These are phyloP conservation scores for Paradendryphiella salina DNA, from an alignment of 2,329 filamentous ascomycete genomes.

Conservation along the genomic window DNA sequence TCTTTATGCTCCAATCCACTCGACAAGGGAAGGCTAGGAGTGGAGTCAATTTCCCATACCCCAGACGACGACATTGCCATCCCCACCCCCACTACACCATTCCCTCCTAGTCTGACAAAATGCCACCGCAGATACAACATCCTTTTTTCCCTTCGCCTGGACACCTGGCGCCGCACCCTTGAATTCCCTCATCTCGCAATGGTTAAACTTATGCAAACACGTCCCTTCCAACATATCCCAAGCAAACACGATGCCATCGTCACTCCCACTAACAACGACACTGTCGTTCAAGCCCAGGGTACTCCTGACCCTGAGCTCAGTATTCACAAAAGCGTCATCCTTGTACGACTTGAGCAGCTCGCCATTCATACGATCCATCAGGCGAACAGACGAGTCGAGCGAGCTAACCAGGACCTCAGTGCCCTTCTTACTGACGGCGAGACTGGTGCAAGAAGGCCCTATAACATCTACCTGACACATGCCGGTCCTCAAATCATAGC, in stretches of 20 bases:
- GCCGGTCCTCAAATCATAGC: slow-evolving; percentile 82
- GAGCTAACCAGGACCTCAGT: slow-evolving; percentile 73
- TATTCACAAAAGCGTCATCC: slow-evolving; percentile 62
- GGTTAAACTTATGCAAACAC: slow-evolving; percentile 63
- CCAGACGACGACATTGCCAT: slow-evolving; percentile 50
- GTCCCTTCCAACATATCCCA: slow-evolving; percentile 84
- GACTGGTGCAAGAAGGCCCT: slow-evolving; percentile 69
- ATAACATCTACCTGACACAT: slow-evolving; percentile 53
- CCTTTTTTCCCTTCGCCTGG: slow-evolving; percentile 44
- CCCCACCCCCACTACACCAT: slow-evolving; percentile 55
- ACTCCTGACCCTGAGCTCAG: slow-evolving; percentile 72
- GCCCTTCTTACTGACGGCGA: slow-evolving; percentile 71
- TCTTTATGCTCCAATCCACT: too few relatives aligned
- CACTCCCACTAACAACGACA: slow-evolving; percentile 79
- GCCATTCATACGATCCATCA: slow-evolving; percentile 80
- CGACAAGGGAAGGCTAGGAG: too few relatives aligned
- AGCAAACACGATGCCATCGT: slow-evolving; percentile 71
- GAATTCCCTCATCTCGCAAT: slow-evolving; percentile 43
- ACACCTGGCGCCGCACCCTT: slow-evolving; percentile 37
- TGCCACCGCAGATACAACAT: slow-evolving; percentile 54
- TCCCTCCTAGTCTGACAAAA: slow-evolving; percentile 53
- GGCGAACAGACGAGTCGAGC: slow-evolving; percentile 73
- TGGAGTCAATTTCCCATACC: slow-evolving; percentile 22
- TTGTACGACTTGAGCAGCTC: slow-evolving; percentile 73
- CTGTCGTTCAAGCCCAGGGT: slow-evolving; percentile 75